Evolutionary conservation across 2,329 filamentous ascomycete species (phyloP).

Genomic region (Tolypocladium nubicola): DNA sequence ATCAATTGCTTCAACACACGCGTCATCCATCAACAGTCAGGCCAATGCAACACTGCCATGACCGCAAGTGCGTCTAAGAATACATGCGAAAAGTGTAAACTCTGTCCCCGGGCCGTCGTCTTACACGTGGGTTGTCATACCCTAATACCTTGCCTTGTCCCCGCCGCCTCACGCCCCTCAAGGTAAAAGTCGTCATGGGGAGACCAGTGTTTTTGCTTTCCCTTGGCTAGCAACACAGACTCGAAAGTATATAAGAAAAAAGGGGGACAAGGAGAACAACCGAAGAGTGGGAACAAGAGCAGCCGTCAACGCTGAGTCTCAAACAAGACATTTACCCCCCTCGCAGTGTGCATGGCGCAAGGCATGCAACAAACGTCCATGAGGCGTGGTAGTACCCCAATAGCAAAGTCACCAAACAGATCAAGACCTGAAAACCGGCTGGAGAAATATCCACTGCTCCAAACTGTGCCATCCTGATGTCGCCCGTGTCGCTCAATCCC

Average conservation of each 20-base stretch:
- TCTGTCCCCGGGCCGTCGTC: not conserved
- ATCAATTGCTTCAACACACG: not conserved
- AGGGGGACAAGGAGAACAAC: not conserved
- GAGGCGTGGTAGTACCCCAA: not conserved
- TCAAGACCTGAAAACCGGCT: not conserved
- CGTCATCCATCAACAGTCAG: not conserved
- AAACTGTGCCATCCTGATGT: not conserved
- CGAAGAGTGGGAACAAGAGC: slow-evolving; percentile 3
- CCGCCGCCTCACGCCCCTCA: not conserved
- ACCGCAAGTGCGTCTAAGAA: not conserved
- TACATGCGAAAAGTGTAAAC: not conserved
- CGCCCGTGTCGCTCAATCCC: not conserved
- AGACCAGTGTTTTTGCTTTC: not conserved
- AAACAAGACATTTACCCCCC: not conserved
- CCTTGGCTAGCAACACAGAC: not conserved
- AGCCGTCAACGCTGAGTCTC: not conserved
- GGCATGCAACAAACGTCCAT: not conserved
- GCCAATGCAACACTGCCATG: not conserved
- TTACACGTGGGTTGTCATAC: not conserved
- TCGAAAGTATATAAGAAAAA: slow-evolving; percentile 7
- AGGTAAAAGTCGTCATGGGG: not conserved
- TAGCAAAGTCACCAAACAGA: not conserved
- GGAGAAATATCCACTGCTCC: not conserved
- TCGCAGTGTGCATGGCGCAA: not conserved
- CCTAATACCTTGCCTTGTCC: not conserved